Base-by-base conservation (phyloP, 169 alveolate genomes). In the Cyclospora cayetanensis region DNA sequence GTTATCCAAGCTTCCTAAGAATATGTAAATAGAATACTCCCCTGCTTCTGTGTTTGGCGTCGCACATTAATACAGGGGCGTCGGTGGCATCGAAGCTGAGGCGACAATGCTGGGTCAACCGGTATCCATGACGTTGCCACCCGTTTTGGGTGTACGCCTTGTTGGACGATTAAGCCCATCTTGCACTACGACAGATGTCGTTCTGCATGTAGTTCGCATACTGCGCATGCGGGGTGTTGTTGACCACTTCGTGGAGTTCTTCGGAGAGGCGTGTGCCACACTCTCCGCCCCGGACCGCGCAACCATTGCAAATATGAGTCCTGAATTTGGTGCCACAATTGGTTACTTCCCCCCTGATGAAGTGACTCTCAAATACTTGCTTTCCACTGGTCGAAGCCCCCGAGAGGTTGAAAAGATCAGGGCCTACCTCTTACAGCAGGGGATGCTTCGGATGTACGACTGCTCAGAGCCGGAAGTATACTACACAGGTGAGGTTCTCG, bases 51-150 rank as follows among this genome's bases (percentile, higher is more conserved):
- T 80, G 5, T 53, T 4, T 0, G 35, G 27, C 25, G n/a, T 1
- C 25, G 12, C 91, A 9, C 1, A 96, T 97, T 52, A 42, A 77
- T 50, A 46, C 41, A 96, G 99, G 99, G 99, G 99, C 25, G 99
- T 98, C 22, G 99, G 99, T 34, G 99, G 99, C 11, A 97, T 98
- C 52, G 99, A 98, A 96, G 99, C 99, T 79, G 99, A 98, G 94
- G 99, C 99, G n/a, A 98, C 98, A 55, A 98, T 98, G 99, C 96
- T 98, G 55, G 99, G 99, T 31, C 97, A 97, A 91, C 97, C 99
- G n/a, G 96, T 98, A 42, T 97, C 99, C 76, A 98, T 98, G 99
- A 97, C 97, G 20, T 95, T 98, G 25, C 99, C 99, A 31, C 98
- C 98, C 90, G 99, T 98, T 12, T 98, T 98, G 46, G 99, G 99